Percentiles rank a stretch among this genome's conserved stretches.
These are phyloP conservation scores for Platanus orientalis DNA, from an alignment of 164 flowering plant genomes.

Conservation along the genomic window DNA sequence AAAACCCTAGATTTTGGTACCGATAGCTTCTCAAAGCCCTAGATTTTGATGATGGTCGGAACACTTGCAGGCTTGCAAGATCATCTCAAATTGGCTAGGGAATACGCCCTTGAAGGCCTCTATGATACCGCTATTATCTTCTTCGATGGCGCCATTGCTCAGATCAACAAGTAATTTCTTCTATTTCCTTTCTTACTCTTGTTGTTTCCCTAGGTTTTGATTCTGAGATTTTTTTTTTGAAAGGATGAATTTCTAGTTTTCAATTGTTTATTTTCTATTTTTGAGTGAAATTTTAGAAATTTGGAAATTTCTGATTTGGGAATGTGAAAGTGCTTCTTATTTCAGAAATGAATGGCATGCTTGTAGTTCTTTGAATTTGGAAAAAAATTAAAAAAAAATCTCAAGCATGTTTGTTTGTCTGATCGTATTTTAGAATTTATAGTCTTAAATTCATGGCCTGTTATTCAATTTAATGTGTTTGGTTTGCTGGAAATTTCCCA, in stretches of 20 bases:
- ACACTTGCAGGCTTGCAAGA: conserved; percentile 75
- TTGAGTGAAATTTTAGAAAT: neutral
- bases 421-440: neutral
- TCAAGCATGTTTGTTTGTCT: neutral
- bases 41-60: conserved; percentile 43
- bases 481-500: neutral
- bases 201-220: neutral
- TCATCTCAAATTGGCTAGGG: conserved; percentile 89
- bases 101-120: conserved; percentile 88
- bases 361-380: neutral
- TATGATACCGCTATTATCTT: conserved; percentile 92
- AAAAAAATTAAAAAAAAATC: neutral
- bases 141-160: conserved; percentile 98
- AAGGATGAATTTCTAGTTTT: neutral
- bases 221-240: neutral
- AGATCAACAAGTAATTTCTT: conserved; percentile 80
- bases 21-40: conserved; percentile 1
- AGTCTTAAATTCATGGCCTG: neutral
- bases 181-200: neutral
- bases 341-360: neutral
- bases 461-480: neutral
- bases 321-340: neutral
- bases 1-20: neutral
- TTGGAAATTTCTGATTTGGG: neutral
- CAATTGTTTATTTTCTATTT: neutral